Evolutionary conservation across 1,284 basidiomycete genomes (phyloP).

Genomic region (Caloboletus inedulis): DNA sequence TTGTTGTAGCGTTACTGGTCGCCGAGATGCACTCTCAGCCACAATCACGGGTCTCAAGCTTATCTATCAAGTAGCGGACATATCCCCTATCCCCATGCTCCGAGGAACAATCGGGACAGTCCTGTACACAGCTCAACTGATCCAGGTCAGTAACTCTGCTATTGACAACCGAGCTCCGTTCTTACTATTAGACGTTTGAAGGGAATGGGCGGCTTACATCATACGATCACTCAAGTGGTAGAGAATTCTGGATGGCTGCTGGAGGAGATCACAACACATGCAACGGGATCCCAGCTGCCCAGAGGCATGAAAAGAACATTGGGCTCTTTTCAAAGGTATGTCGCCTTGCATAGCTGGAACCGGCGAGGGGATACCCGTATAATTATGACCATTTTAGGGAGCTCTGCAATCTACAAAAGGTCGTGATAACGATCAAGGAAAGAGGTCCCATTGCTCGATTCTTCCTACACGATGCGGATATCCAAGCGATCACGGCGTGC

Average conservation of each 20-base stretch:
- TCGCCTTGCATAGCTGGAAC: neutral
- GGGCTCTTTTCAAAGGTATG: constrained; percentile 8
- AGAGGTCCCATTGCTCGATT: constrained; percentile 9
- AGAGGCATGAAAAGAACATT: constrained; percentile 2
- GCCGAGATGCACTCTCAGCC: neutral
- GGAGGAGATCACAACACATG: constrained; percentile 10
- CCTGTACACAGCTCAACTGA: constrained; percentile 9
- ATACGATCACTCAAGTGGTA: constrained; percentile 16
- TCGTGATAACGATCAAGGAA: constrained; percentile 11
- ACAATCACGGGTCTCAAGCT: constrained; percentile 13
- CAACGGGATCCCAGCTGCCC: neutral
- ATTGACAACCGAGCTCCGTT: rapidly evolving
- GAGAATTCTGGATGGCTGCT: constrained; percentile 19
- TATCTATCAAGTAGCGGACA: constrained; percentile 12
- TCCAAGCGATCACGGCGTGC: constrained; percentile 11
- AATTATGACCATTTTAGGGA: constrained; percentile 6
- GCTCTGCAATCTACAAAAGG: constrained; percentile 9
- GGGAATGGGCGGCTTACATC: constrained; percentile 18
- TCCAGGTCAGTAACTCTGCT: constrained; percentile 10
- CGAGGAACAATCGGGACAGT: constrained; percentile 12
- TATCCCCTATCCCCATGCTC: constrained; percentile 8
- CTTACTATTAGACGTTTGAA: constrained; percentile 1
- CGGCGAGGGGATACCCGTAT: neutral
- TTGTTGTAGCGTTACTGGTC: constrained; percentile 4
- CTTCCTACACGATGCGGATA: constrained; percentile 13